phyloP scores from a whole-genome alignment of 257 asterid species.

The Gentiana dahurica region DNA sequence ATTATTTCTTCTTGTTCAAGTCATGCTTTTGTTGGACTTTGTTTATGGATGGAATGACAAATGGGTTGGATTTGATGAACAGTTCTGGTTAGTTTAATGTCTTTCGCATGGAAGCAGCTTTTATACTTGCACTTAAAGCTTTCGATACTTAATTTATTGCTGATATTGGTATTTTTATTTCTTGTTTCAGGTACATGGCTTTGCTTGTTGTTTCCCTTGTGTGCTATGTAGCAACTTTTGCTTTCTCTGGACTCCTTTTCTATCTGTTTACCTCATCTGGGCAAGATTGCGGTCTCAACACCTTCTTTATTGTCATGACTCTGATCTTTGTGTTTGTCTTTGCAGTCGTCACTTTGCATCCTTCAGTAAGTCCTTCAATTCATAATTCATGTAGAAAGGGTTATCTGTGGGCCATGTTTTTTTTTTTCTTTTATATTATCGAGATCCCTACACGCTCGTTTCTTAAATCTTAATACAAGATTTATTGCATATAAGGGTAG shows the following conservation, averaged over 20 bases:
- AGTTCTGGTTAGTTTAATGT: conserved; percentile 56
- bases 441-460: no score
- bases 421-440: no score
- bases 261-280: conserved; percentile 79
- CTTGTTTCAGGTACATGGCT: conserved; percentile 57
- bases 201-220: conserved; percentile 79
- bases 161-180: conserved; percentile 2
- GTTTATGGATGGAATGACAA: conserved; percentile 93
- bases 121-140: conserved; percentile 1
- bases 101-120: neutral
- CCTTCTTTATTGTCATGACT: conserved; percentile 71
- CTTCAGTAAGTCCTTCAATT: conserved; percentile 49
- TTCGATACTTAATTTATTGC: neutral
- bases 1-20: conserved; percentile 89
- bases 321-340: conserved; percentile 55
- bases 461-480: no score
- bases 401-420: no score
- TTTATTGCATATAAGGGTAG: no score
- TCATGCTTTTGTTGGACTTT: conserved; percentile 82
- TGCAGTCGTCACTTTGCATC: conserved; percentile 75
- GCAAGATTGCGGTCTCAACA: conserved; percentile 87
- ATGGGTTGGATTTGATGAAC: conserved; percentile 94
- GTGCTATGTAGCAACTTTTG: conserved; percentile 68
- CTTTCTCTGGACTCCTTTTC: conserved; percentile 79
- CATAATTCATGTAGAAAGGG: neutral